Percentiles rank a stretch among this genome's conserved stretches.
Conservation (phyloP, 2,329 filamentous ascomycete genomes). For the Stenocarpella maydis region DNA sequence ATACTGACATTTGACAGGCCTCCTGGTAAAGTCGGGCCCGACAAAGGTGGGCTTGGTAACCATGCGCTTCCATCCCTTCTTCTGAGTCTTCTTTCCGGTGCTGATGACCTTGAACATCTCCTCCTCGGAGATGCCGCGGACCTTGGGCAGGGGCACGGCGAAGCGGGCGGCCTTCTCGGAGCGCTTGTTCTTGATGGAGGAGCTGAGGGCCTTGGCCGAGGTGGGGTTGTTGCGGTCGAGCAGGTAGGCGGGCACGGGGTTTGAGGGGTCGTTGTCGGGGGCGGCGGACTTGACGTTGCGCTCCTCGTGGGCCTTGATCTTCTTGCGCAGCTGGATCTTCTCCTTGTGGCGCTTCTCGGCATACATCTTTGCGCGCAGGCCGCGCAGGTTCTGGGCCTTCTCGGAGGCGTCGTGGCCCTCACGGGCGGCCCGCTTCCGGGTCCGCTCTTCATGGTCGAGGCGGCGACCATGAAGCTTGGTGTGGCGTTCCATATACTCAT, state of each 20-base stretch:
- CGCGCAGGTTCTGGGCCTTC: conserved; percentile 91
- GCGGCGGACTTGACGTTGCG: conserved; percentile 89
- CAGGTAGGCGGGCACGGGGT: conserved; percentile 90
- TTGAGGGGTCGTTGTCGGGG: conserved; percentile 78
- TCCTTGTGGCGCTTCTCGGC: conserved; percentile 94
- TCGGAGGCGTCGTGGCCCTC: conserved; percentile 88
- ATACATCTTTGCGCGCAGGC: conserved; percentile 90
- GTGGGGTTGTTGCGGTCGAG: conserved; percentile 75
- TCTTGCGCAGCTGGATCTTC: conserved; percentile 98
- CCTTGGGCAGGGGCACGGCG: conserved; percentile 90
- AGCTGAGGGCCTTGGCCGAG: conserved; percentile 57
- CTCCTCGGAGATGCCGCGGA: conserved; percentile 91
- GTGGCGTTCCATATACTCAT: conserved; percentile 85
- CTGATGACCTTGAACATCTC: conserved; percentile 91
- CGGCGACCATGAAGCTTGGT: conserved; percentile 63
- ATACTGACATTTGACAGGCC: background rate
- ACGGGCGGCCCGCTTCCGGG: conserved; percentile 85
- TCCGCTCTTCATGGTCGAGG: conserved; percentile 77
- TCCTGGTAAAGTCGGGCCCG: conserved; percentile 80
- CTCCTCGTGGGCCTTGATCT: conserved; percentile 94
- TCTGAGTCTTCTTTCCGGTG: conserved; percentile 92
- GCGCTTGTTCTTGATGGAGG: conserved; percentile 94
- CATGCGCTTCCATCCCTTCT: conserved; percentile 73
- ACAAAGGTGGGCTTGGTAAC: conserved; percentile 89
- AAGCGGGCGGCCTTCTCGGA: conserved; percentile 95